These are phyloP conservation scores for Terfezia boudieri DNA, from an alignment of 495 filamentous ascomycete species.

Conservation along the genomic window DNA sequence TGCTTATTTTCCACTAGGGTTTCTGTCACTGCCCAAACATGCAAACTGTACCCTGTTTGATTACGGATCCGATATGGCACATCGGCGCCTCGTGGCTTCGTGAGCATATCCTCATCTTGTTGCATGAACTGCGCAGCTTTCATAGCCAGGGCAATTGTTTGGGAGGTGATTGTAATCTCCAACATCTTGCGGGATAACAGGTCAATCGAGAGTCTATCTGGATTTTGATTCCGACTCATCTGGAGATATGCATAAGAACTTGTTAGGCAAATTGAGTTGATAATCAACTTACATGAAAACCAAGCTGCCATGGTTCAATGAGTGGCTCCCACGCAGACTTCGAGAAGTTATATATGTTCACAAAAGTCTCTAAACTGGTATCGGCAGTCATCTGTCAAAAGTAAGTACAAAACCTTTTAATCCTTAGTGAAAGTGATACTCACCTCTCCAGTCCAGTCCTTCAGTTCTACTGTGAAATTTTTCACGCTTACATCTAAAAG, in stretches of 20 bases:
- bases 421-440: neutral
- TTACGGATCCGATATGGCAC: constrained; percentile 86
- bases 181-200: constrained; percentile 69
- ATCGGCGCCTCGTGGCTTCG: constrained; percentile 77
- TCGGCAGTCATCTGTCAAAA: constrained; percentile 44
- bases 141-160: constrained; percentile 76
- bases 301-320: constrained; percentile 87
- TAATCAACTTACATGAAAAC: constrained; percentile 30
- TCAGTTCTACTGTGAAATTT: constrained; percentile 57
- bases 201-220: constrained; percentile 59
- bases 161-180: constrained; percentile 79
- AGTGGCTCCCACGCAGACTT: constrained; percentile 97
- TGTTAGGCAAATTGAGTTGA: neutral
- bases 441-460: constrained; percentile 65
- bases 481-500: constrained; percentile 88
- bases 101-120: constrained; percentile 76
- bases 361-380: constrained; percentile 69
- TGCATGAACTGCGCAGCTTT: constrained; percentile 82
- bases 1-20: constrained; percentile 32
- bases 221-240: constrained; percentile 53
- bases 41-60: constrained; percentile 76
- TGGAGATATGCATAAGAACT: constrained; percentile 14
- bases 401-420: too few relatives aligned
- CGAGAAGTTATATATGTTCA: constrained; percentile 96
- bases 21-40: constrained; percentile 54